Percentiles rank a stretch among this genome's conserved stretches.
Conservation (phyloP, 768 basidiomycete species). For the Leccinum truebloodii region DNA sequence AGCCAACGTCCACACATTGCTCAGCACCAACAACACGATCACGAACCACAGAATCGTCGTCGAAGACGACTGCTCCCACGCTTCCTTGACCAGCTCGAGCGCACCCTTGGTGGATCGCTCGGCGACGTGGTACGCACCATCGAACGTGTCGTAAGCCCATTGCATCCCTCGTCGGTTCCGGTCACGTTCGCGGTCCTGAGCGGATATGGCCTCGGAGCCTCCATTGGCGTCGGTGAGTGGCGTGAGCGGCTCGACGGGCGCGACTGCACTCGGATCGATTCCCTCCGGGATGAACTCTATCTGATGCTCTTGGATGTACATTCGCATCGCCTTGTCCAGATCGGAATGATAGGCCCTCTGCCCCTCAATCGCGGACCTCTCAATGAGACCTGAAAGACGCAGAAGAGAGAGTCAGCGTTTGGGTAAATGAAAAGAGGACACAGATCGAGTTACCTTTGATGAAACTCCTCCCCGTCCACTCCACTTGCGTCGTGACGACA, state of each 20-base stretch:
- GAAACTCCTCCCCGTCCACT: constrained; percentile 96
- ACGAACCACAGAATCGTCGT: constrained; percentile 73
- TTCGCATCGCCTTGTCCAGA: constrained; percentile 81
- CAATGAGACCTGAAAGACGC: constrained; percentile 75
- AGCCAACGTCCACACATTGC: constrained; percentile 72
- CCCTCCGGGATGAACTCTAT: constrained; percentile 89
- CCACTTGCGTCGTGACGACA: constrained; percentile 86
- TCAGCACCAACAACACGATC: constrained; percentile 70
- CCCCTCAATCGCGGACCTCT: constrained; percentile 87
- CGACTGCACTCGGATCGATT: constrained; percentile 58
- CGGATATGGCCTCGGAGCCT: constrained; percentile 10
- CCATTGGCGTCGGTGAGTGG: constrained; percentile 19
- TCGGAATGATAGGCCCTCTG: constrained; percentile 86
- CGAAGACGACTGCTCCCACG: constrained; percentile 74
- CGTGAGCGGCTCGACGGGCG: constrained; percentile 42
- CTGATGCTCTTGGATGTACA: constrained; percentile 87
- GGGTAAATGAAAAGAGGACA: constrained; percentile 1
- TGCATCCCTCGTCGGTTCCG: constrained; percentile 73
- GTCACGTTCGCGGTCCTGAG: constrained; percentile 54
- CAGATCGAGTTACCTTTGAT: constrained; percentile 68
- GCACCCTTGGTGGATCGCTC: constrained; percentile 68
- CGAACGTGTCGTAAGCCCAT: constrained; percentile 88
- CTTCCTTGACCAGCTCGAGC: constrained; percentile 75
- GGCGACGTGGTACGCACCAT: constrained; percentile 73
- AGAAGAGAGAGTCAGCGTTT: not conserved